Conservation (phyloP, 805 yeast genomes). For the Diddensiella transvaalensis region DNA sequence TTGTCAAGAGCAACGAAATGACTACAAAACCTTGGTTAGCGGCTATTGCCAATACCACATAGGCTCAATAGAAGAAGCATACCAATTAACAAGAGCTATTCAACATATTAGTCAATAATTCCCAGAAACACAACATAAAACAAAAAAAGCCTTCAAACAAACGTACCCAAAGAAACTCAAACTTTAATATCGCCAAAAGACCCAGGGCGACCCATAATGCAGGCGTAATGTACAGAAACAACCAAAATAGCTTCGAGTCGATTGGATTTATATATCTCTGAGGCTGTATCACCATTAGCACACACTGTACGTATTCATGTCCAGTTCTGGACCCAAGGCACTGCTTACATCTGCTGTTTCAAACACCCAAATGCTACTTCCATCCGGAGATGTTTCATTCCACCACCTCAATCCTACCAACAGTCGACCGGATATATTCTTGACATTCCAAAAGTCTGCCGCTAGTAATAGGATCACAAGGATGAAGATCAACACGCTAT, state of each 20-base stretch:
- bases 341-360: conserved; percentile 66
- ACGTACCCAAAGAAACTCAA: conserved; percentile 58
- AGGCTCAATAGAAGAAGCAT: background rate
- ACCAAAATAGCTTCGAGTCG: conserved; percentile 88
- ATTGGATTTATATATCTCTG: conserved; percentile 73
- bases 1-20: conserved; percentile 67
- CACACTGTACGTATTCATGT: too few relatives aligned
- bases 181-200: conserved; percentile 69
- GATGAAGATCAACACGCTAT: conserved; percentile 68
- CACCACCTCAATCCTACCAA: conserved; percentile 92
- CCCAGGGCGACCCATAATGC: conserved; percentile 72
- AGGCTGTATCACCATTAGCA: conserved; percentile 32
- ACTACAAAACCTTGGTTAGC: too few relatives aligned
- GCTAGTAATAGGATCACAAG: conserved; percentile 70
- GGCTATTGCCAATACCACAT: too few relatives aligned
- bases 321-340: background rate
- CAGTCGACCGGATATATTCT: conserved; percentile 85
- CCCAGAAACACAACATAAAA: background rate
- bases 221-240: conserved; percentile 71
- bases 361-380: conserved; percentile 79
- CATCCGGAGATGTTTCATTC: conserved; percentile 72
- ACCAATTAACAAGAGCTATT: conserved; percentile 36
- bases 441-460: conserved; percentile 91
- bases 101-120: conserved; percentile 2
- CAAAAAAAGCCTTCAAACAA: conserved; percentile 15